phyloP scores from a whole-genome alignment of 768 basidiomycete species.

The Trametes meyenii region DNA sequence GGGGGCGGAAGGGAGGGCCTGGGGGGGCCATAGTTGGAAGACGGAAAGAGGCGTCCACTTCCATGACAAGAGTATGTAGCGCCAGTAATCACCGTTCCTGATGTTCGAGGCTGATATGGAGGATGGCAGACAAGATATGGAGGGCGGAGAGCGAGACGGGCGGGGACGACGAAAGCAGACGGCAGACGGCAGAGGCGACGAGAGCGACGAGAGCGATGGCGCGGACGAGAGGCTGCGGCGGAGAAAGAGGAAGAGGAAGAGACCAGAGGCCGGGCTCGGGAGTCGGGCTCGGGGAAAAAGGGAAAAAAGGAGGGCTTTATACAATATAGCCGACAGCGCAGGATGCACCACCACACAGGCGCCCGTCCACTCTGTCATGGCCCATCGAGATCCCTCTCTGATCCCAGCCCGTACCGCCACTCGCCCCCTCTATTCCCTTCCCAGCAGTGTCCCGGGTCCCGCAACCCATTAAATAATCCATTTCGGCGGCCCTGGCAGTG shows the following conservation, averaged over 20 bases:
- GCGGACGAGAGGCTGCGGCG: background rate
- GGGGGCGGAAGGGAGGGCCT: constrained; percentile 22
- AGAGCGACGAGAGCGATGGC: constrained; percentile 12
- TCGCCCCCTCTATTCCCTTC: constrained; percentile 11
- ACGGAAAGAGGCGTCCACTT: constrained; percentile 24
- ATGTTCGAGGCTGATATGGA: constrained; percentile 18
- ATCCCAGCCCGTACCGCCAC: constrained; percentile 21
- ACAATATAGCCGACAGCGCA: constrained; percentile 19
- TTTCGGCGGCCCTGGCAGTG: background rate
- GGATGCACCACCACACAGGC: constrained; percentile 11
- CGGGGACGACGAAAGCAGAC: background rate
- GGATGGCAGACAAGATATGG: background rate
- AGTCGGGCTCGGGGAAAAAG: constrained; percentile 21
- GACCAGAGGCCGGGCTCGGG: background rate
- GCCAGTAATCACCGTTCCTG: constrained; percentile 18
- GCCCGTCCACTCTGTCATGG: constrained; percentile 9
- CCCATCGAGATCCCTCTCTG: constrained; percentile 19
- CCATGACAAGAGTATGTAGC: constrained; percentile 20
- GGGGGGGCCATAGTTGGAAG: constrained; percentile 21
- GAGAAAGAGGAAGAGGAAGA: constrained; percentile 10
- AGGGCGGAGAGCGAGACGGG: background rate
- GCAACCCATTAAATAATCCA: background rate
- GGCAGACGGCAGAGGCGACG: constrained; percentile 11
- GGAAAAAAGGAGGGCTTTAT: constrained; percentile 26
- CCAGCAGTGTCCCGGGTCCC: constrained; percentile 16